Conservation (phyloP, 23 red algal species). For the Pyropia haitanensis region DNA sequence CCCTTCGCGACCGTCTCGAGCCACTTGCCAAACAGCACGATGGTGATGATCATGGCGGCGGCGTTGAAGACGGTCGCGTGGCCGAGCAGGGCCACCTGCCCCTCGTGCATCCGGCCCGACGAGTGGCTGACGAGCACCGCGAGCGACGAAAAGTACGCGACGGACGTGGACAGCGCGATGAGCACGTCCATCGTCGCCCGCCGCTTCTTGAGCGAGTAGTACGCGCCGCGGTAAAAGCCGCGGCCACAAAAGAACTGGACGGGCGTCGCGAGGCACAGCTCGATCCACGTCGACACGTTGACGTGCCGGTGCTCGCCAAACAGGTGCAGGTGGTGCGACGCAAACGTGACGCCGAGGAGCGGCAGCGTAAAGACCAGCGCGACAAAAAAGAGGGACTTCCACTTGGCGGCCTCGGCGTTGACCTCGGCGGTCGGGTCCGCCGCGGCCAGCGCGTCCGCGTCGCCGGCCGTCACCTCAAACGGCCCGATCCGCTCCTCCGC, state of each 20-base stretch:
- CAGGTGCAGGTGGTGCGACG: constrained; percentile 10
- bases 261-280: constrained; percentile 63
- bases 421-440: background rate
- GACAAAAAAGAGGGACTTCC: constrained; percentile 53
- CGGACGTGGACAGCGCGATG: constrained; percentile 74
- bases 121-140: constrained; percentile 44
- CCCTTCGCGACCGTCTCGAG: constrained; percentile 82
- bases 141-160: constrained; percentile 76
- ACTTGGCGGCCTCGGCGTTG: constrained; percentile 34
- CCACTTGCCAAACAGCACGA: constrained; percentile 84
- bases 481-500: background rate
- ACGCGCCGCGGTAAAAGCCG: constrained; percentile 85
- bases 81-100: constrained; percentile 27
- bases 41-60: constrained; percentile 83
- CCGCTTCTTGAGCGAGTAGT: constrained; percentile 65
- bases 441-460: background rate
- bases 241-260: constrained; percentile 76
- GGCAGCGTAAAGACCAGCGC: constrained; percentile 65
- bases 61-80: constrained; percentile 58
- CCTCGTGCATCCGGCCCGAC: background rate
- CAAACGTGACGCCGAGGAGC: constrained; percentile 39
- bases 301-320: constrained; percentile 6
- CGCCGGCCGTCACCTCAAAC: background rate
- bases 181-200: constrained; percentile 95
- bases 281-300: constrained; percentile 27